Evolutionary conservation across 441 rosid genomes (phyloP), one percentile per base, ranked within the genome.

Genomic region (Populus hybrid): DNA sequence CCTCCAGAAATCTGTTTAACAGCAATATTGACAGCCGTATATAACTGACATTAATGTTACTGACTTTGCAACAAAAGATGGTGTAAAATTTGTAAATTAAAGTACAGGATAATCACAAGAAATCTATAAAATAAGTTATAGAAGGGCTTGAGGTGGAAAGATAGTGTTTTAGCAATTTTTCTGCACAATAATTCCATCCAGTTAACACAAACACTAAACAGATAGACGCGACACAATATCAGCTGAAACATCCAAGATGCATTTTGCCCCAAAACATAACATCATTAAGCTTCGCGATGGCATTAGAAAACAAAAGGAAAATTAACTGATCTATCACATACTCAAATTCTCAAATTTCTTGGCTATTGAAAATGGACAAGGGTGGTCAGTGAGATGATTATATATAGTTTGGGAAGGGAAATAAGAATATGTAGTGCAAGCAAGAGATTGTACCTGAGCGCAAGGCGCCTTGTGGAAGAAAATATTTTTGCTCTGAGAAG

Each of bases 381-480:
- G 34, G 73, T 70, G 75, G 35, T 50, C 64, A 34, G 72, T 20
- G 65, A 65, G 18, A 73, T 30, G 67, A 24, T 64, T 36, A 73
- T 65, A 77, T 26, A 54, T 2, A 21, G 16, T 40, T 4, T 10
- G 6, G 69, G 64, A 69, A 69, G 81, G 67, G 63, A 36, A 78
- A 61, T 24, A 80, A 46, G 64, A 50, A 69, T 6, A 26, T 24
- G 54, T 6, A 54, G 38, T 40, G 61, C 73, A 69, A 61, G 78
- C 78, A 79, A 63, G 76, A 81, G 69, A 40, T 40, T 14, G 71
- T 85, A 95, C 99, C 97, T 85, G 87, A 59, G 88, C 85, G 77
- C 84, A 84, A 77, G 77, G 81, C 70, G 87, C 83, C 82, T 87
- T 86, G 46, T 59, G 79, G 67, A 89, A 81, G 82, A 68, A 71